Base-by-base conservation (phyloP, 1,284 basidiomycete genomes). In the Microbotryum lychnidis-dioicae region DNA sequence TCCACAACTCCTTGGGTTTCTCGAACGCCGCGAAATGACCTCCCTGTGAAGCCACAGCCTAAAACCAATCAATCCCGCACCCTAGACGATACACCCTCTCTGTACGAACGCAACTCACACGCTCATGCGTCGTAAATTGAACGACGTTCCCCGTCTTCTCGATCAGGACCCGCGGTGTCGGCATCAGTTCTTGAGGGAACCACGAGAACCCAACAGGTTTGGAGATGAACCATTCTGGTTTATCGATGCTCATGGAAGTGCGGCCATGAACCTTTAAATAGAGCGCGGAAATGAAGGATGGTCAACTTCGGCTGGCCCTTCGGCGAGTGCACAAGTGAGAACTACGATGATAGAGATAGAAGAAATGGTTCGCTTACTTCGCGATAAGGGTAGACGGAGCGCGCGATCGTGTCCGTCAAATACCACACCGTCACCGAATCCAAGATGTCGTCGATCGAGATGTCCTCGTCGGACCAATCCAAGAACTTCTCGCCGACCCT, bases 401-500 rank as follows among this genome's bases (percentile, higher is more conserved):
- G 72, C 0, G 75, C 68, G 62, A 74, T 75, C 5, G 75, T 75
- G 50, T 74, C 69, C 4, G 77, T 77, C 45, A 73, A 68, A 70
- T 74, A 78, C 69, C 75, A 78, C 21, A 78, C 65, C 23, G 73
- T 71, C 27, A 75, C 61, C 52, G 72, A 72, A 27, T 71, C 68
- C 49, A 76, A 68, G 49, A 76, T 73, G 7, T 66, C 68, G 20
- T 69, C 57, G 47, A 67, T 23, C 14, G 62, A 48, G 6, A 71
- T 73, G 9, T 65, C 64, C 9, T 64, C 57, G 58, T 76, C 74
- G 4, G 73, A 73, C 76, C 76, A 76, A 9, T 66, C 68, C 33
- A 72, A 58, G 58, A 71, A 72, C 67, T 78, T 78, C 57, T 78
- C 77, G 2, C 73, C 76, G 44, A 78, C 72, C 76, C 76, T 74